Conservation (phyloP, 2,329 filamentous ascomycete genomes). For the Pseudogymnoascus sp. region DNA sequence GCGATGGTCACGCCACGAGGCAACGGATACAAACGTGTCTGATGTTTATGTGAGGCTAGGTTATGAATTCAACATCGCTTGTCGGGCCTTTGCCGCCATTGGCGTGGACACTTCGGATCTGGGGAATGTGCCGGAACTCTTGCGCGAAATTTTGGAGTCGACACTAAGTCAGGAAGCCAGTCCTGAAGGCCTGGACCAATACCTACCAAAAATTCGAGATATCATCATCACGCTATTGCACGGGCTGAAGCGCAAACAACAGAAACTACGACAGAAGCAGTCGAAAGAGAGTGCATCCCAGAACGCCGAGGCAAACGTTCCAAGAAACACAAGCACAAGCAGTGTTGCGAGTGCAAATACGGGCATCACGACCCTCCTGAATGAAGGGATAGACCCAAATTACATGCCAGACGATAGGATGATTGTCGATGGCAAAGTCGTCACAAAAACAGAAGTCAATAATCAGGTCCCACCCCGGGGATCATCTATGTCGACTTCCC, state of each 20-base stretch:
- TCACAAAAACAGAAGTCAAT: constrained; percentile 33
- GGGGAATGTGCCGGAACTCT: constrained; percentile 85
- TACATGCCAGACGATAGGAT: constrained; percentile 13
- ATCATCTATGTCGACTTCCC: constrained; percentile 10
- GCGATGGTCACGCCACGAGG: constrained; percentile 89
- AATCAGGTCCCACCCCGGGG: constrained; percentile 27
- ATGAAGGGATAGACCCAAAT: constrained; percentile 39
- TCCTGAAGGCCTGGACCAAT: constrained; percentile 85
- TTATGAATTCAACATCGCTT: constrained; percentile 99
- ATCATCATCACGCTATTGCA: constrained; percentile 98
- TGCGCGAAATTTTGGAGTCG: constrained; percentile 86
- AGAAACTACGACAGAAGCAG: constrained; percentile 65
- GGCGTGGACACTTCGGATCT: constrained; percentile 92
- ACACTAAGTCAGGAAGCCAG: constrained; percentile 96
- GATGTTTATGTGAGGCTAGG: constrained; percentile 96
- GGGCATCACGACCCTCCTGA: constrained; percentile 49
- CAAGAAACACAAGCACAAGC: constrained; percentile 47
- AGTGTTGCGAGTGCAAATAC: constrained; percentile 50
- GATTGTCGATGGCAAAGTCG: constrained; percentile 8
- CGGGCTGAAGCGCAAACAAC: constrained; percentile 93
- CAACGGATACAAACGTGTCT: constrained; percentile 89
- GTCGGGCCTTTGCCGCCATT: constrained; percentile 91
- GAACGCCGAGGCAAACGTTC: constrained; percentile 19
- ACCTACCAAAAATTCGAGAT: constrained; percentile 87
- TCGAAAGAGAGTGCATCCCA: constrained; percentile 36